Base-by-base conservation (phyloP, 768 basidiomycete species). In the Termitomyces heimii region DNA sequence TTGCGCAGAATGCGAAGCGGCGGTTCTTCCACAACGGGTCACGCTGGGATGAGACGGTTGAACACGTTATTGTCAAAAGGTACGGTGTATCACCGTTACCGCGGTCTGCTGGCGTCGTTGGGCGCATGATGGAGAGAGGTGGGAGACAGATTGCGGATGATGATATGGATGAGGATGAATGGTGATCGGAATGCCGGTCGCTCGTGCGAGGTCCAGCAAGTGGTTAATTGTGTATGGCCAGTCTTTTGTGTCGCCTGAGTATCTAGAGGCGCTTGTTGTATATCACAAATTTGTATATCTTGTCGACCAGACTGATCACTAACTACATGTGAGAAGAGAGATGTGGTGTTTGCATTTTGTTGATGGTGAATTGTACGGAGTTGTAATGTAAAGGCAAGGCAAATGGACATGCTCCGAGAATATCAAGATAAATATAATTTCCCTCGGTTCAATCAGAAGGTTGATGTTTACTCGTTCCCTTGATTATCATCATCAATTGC, bases 1-100 rank as follows among this genome's bases (percentile, higher is more conserved):
- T 68, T 28, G 56, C 59, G 16, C 65, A 72, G 54, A 70, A 65
- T 49, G 64, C 72, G 10, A 78, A 76, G 55, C 67, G 86, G 52
- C 73, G 79, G 51, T 88, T 88, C 68, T 88, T 88, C 73, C 77
- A 79, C 64, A 82, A 77, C 49, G 70, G 60, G 8, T 66, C 65
- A 9, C 65, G 61, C 28, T 75, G 72, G 76, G 75, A 77, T 26
- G 70, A 71, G 22, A 63, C 53, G 2, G 49, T 65, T 2, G 70
- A 66, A 29, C 53, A 63, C 26, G 66, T 69, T 7, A 34, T 69
- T 53, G 55, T 62, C 26, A 63, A 58, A 26, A 54, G 61, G 57
- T 62, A 62, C 37, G 61, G 49, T n/a, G 45, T 50, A 18, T 62
- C 60, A 7, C 63, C 63, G 13, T 28, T 62, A 51, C 56, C 61